Evolutionary conservation across 306 rosid genomes (phyloP), one percentile per base, ranked within the genome.

Genomic region (Gleditsia sinensis): DNA sequence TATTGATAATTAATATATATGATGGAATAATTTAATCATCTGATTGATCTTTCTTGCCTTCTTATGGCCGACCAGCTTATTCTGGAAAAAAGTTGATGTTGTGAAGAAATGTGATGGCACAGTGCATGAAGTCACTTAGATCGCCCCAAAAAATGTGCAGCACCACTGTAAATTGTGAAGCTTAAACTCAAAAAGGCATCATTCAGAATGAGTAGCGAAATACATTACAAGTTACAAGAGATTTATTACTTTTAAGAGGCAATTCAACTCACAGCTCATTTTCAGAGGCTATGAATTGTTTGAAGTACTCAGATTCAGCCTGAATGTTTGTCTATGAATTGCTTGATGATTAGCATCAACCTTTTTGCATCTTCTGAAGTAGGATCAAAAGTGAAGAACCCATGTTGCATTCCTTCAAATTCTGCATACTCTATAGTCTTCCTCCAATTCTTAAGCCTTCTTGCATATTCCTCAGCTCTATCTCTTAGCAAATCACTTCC

Each of bases 371-470:
- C 82, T 42, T 87, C 79, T 2, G 94, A 85, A 24, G 84, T 45
- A 7, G 98, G 98, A 80, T 86, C 40, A 54, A 91, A 39, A 37
- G 97, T 86, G 83, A 93, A 89, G 86, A 93, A 93, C 0, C 96
- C 98, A 63, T 93, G 98, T 42, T 89, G 97, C 42, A 82, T 56
- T 57, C 96, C 97, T 77, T 87, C 88, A 82, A 91, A 93, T 70
- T 88, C 92, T 5, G 75, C 87, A 58, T 86, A 88, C 68, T 83
- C 88, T 8, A 91, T 42, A 61, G 83, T 68, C 51, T 91, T 89
- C 21, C 97, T 94, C 90, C 85, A 85, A 14, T 50, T 20, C 72
- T 83, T 79, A 36, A 93, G 89, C 72, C 74, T 88, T n/a, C 1
- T 80, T 50, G 89, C 91, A 74, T 91, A 91, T 7, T 86, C 89